Percentiles rank a stretch among this genome's conserved stretches.
phyloP scores from a whole-genome alignment of 805 yeast species.

The Scheffersomyces coipomensis region DNA sequence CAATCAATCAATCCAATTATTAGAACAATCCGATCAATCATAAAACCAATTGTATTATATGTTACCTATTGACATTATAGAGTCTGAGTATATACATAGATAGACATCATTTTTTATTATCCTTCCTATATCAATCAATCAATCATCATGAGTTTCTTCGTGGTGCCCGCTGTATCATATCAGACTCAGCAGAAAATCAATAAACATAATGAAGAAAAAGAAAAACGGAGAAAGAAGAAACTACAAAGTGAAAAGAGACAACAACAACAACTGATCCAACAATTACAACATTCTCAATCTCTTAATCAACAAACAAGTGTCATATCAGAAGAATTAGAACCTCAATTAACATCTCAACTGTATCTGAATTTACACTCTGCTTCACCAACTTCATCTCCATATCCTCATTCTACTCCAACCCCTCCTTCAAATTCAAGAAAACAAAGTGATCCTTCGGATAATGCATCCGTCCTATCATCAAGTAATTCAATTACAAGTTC shows the following conservation, averaged over 20 bases:
- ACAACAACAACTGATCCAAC: neutral
- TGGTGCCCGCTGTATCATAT: conserved; percentile 39
- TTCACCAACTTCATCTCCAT: neutral
- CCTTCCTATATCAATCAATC: neutral
- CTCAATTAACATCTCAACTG: neutral
- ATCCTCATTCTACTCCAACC: neutral
- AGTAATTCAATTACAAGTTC: neutral
- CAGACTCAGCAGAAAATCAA: conserved; percentile 40
- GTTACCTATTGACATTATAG: no score
- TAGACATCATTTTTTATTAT: neutral
- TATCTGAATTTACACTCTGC: neutral
- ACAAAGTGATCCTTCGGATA: neutral
- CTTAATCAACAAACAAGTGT: no score
- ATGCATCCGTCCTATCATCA: neutral
- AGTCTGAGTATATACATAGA: no score
- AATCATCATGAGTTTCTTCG: conserved; percentile 31
- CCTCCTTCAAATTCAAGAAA: neutral
- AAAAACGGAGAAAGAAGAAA: conserved; percentile 2
- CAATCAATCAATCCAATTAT: neutral
- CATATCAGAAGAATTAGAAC: neutral
- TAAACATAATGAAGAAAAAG: conserved; percentile 10
- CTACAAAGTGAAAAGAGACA: neutral
- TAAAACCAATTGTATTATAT: neutral
- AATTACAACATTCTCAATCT: neutral
- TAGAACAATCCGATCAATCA: neutral